Conservation (phyloP, 192 early-diverging fungal genomes). For the Helicostylum pulchrum region DNA sequence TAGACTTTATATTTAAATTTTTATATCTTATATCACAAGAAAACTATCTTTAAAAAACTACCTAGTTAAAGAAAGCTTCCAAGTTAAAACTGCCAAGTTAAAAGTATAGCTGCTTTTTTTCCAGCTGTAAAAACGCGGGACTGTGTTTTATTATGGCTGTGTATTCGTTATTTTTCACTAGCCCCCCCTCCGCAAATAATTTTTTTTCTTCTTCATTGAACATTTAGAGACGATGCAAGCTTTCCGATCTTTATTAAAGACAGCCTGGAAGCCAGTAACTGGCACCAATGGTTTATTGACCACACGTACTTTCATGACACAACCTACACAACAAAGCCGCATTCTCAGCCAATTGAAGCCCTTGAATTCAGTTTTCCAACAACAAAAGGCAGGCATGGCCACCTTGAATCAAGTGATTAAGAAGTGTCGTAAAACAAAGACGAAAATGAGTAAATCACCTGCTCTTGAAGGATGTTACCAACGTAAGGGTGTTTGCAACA, state of each 20-base stretch:
- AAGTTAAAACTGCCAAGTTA: no score
- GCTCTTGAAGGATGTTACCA: conserved; percentile 85
- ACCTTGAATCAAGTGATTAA: conserved; percentile 94
- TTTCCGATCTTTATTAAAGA: conserved; percentile 11
- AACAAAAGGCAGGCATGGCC: conserved; percentile 55
- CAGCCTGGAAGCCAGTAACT: conserved; percentile 6
- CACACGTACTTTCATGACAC: neutral
- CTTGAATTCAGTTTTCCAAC: neutral
- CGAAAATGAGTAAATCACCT: conserved; percentile 68
- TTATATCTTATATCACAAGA: no score
- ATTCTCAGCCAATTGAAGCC: conserved; percentile 15
- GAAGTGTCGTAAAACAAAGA: conserved; percentile 69
- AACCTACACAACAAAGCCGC: neutral
- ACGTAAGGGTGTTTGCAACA: conserved; percentile 91
- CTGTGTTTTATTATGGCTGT: no score
- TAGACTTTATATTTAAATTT: no score
- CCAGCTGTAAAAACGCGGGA: no score
- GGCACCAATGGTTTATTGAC: neutral
- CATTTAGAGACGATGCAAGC: neutral
- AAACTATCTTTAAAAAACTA: no score
- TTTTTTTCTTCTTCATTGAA: no score
- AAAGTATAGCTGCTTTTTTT: no score
- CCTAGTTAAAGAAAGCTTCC: no score
- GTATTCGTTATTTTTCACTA: no score
- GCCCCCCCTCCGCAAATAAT: no score